Conservation (phyloP, 257 asterid genomes). For the Eucommia ulmoides region DNA sequence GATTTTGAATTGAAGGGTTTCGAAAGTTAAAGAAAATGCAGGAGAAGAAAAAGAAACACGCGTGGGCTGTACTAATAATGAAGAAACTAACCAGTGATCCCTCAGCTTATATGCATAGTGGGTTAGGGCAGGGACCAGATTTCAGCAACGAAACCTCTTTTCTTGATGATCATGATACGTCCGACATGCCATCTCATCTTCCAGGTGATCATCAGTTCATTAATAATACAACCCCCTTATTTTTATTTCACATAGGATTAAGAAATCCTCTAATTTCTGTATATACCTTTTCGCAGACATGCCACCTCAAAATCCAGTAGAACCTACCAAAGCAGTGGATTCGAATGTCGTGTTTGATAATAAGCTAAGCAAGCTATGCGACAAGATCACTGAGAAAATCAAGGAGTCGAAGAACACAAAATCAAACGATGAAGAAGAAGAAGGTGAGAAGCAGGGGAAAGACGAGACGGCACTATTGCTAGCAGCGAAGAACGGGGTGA, state of each 20-base stretch:
- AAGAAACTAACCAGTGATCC: constrained; percentile 12
- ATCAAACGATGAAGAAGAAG: not conserved
- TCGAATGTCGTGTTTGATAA: not conserved
- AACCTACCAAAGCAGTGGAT: too few relatives aligned
- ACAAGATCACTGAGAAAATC: not conserved
- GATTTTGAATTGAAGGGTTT: constrained; percentile 15
- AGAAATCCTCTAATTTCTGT: too few relatives aligned
- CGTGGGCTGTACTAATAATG: constrained; percentile 23
- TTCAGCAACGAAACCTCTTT: too few relatives aligned
- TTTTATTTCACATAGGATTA: not conserved
- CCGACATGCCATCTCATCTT: too few relatives aligned
- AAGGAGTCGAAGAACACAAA: not conserved
- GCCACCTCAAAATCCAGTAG: too few relatives aligned
- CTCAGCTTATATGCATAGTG: constrained; percentile 16
- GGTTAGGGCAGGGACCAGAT: constrained; percentile 19
- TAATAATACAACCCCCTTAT: not conserved
- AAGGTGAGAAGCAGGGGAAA: not conserved
- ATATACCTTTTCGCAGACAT: too few relatives aligned
- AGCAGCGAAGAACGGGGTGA: constrained; percentile 50
- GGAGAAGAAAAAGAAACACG: constrained; percentile 16
- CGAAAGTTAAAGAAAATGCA: constrained; percentile 16
- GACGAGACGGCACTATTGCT: constrained; percentile 34
- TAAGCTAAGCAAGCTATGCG: not conserved
- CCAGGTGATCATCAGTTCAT: too few relatives aligned
- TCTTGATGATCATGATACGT: too few relatives aligned